Evolutionary conservation across 139 green algal genomes (phyloP).

Genomic region (Zygnema circumcarinatum): DNA sequence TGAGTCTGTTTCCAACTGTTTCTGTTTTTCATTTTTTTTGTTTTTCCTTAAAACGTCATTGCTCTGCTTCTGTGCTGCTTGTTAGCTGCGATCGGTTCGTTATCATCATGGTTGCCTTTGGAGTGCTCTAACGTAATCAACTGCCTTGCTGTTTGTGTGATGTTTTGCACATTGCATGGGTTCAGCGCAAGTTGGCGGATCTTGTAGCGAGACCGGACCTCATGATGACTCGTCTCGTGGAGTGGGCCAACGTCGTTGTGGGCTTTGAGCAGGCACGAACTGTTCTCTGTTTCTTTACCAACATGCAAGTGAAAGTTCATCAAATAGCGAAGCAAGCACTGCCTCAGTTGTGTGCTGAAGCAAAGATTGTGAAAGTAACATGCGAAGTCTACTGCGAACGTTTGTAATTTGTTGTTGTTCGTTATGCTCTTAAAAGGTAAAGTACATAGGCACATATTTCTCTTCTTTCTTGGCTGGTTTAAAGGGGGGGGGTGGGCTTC

Average conservation of each 20-base stretch:
- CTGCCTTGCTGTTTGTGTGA: neutral
- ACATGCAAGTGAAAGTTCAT: too few relatives aligned
- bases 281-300: conserved; percentile 9
- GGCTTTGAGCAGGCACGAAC: conserved; percentile 50
- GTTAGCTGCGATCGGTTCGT: neutral
- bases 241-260: conserved; percentile 52
- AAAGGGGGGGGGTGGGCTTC: too few relatives aligned
- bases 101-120: neutral
- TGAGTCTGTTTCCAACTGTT: neutral
- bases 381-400: neutral
- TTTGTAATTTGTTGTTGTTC: conserved; percentile 17
- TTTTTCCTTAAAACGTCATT: neutral
- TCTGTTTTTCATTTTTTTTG: neutral
- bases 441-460: too few relatives aligned
- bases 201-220: conserved; percentile 45
- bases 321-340: neutral
- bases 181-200: conserved; percentile 18
- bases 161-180: neutral
- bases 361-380: conserved; percentile 9
- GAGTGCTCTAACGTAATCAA: neutral
- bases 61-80: neutral
- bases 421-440: too few relatives aligned
- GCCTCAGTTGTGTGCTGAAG: neutral
- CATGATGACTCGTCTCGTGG: conserved; percentile 33
- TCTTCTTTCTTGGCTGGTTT: too few relatives aligned